These are phyloP conservation scores for Mycena crocata DNA, from an alignment of 768 basidiomycete species.

Conservation along the genomic window DNA sequence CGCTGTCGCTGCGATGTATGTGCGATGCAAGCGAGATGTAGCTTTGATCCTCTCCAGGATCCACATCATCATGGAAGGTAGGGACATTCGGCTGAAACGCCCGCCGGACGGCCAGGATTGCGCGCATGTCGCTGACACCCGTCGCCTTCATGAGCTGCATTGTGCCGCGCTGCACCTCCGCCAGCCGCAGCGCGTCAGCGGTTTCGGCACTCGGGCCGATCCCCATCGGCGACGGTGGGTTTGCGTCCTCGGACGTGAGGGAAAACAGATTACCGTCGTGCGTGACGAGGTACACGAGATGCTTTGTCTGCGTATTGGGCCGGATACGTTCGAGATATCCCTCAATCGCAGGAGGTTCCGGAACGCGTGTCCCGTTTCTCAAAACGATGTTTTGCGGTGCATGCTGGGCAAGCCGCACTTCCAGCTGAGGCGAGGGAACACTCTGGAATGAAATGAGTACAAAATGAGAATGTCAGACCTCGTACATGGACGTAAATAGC, in stretches of 20 bases:
- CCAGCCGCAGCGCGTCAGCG: conserved; percentile 54
- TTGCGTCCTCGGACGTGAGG: conserved; percentile 60
- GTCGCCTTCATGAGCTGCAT: conserved; percentile 71
- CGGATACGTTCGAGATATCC: conserved; percentile 85
- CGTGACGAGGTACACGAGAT: conserved; percentile 74
- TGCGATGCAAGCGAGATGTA: conserved; percentile 48
- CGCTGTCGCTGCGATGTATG: conserved; percentile 56
- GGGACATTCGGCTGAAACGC: conserved; percentile 63
- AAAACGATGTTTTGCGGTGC: conserved; percentile 59
- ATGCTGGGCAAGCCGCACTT: conserved; percentile 83
- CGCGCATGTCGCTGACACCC: conserved; percentile 81
- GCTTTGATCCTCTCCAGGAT: conserved; percentile 44
- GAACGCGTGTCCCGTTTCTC: conserved; percentile 60
- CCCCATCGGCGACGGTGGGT: conserved; percentile 80
- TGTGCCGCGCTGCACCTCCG: conserved; percentile 72
- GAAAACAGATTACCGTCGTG: conserved; percentile 83
- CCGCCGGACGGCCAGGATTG: conserved; percentile 71
- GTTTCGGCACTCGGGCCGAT: conserved; percentile 44
- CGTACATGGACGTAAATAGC: conserved; percentile 34
- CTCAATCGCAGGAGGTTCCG: conserved; percentile 87
- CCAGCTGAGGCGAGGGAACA: conserved; percentile 63
- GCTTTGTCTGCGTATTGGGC: conserved; percentile 65
- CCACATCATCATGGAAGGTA: conserved; percentile 49
- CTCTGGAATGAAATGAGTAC: conserved; percentile 20
- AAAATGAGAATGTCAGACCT: conserved; percentile 16